Base-by-base conservation (phyloP, 169 alveolate species). In the Cryptosporidium sp. region DNA sequence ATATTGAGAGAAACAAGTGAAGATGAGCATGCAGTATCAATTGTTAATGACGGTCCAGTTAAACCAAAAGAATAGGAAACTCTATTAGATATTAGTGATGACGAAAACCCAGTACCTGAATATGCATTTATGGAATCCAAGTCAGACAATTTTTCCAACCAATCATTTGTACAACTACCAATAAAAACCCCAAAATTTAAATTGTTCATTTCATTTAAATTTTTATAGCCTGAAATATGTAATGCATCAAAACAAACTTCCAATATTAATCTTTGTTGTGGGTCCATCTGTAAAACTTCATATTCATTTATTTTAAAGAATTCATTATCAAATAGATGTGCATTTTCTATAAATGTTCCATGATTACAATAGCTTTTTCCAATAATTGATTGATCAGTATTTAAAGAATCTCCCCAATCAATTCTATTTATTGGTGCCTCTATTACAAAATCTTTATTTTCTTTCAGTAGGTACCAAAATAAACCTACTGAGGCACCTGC, bases 241-340 rank as follows among this genome's bases (percentile, higher is more conserved):
- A 92, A 69, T 9, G 95, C 86, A 37, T 92, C 93, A 35, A 61
- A 91, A n/a, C 93, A 91, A 12, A 91, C 94, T 65, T 94, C 96
- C 51, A 94, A 69, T 67, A 92, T 69, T 75, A 94, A 75, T 31
- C 96, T 93, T 80, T 94, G 96, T 71, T 94, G 96, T 33, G 96
- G 96, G 75, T 94, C 96, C 95, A 94, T 92, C 68, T 60, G 62
- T 39, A 84, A 37, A 33, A 84, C 95, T 86, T 94, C 94, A 26
- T 56, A 33, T 37, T 70, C 73, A 3, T 72, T 26, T 68, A 65
- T 42, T 14, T 69, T 60, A 75, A 91, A 92, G 58, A 70, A 48
- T 31, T 72, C 65, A 67, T 61, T 86, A 75, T 93, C 95, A 67
- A 92, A 92, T 37, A 62, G 26, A 39, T 91, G 86, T 0, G 85